Conservation (phyloP, 2,329 filamentous ascomycete genomes). For the Fusarium poae region DNA sequence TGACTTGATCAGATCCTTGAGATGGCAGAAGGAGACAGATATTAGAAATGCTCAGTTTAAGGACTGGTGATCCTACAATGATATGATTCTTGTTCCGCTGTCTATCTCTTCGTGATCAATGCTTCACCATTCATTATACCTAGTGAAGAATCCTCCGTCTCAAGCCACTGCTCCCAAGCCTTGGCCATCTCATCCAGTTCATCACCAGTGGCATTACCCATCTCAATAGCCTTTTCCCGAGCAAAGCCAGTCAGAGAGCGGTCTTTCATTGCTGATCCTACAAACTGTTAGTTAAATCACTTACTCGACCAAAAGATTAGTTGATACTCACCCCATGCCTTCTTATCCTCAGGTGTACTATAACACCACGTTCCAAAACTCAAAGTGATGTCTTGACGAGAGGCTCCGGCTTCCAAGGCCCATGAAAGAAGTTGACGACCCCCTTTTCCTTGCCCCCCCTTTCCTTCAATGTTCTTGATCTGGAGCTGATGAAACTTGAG, state of each 20-base stretch:
- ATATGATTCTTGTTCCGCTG: not conserved
- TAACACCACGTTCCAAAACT: constrained; percentile 52
- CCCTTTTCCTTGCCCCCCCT: constrained; percentile 47
- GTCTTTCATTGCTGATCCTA: constrained; percentile 48
- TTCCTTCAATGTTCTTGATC: constrained; percentile 36
- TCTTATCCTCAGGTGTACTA: constrained; percentile 43
- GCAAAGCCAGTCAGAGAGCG: constrained; percentile 45
- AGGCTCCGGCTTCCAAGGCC: constrained; percentile 45
- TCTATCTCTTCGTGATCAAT: constrained; percentile 44
- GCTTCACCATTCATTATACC: constrained; percentile 51
- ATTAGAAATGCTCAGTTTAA: not conserved
- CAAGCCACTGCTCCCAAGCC: constrained; percentile 49
- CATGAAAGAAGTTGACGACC: constrained; percentile 50
- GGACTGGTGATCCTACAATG: not conserved
- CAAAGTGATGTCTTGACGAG: constrained; percentile 41
- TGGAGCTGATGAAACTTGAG: constrained; percentile 44
- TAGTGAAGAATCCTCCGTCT: constrained; percentile 47
- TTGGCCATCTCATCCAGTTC: constrained; percentile 48
- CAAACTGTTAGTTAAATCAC: not conserved
- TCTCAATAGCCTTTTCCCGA: constrained; percentile 44
- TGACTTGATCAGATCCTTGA: constrained; percentile 61
- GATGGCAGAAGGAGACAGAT: too few relatives aligned
- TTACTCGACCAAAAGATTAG: rapidly evolving
- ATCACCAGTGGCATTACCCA: constrained; percentile 43
- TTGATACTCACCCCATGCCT: constrained; percentile 46